A percentile compares a stretch with the other conserved stretches of the same genome.
phyloP scores from a whole-genome alignment of 805 yeast species.

The Komagataella pseudopastoris region DNA sequence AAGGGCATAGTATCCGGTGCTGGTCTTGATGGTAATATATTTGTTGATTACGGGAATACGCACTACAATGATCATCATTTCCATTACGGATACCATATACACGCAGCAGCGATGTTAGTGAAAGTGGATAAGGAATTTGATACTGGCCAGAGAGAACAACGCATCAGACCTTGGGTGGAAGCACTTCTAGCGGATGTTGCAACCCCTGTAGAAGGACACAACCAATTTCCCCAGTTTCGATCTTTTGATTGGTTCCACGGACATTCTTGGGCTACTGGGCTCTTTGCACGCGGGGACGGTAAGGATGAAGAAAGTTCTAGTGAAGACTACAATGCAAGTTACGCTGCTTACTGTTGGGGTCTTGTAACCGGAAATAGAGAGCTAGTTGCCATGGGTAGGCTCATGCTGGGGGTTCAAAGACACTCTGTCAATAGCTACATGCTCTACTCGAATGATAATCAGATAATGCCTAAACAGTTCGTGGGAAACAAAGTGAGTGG shows the following conservation, averaged over 20 bases:
- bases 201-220: slow-evolving; percentile 36
- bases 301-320: slow-evolving; percentile 61
- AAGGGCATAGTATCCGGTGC: slow-evolving; percentile 64
- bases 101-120: slow-evolving; percentile 53
- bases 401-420: slow-evolving; percentile 44
- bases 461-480: slow-evolving; percentile 35
- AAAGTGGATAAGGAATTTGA: slow-evolving; percentile 32
- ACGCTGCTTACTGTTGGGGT: slow-evolving; percentile 50
- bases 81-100: slow-evolving; percentile 64
- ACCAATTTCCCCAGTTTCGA: slow-evolving; percentile 45
- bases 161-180: slow-evolving; percentile 24
- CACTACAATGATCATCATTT: slow-evolving; percentile 67
- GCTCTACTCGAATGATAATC: slow-evolving; percentile 34
- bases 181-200: slow-evolving; percentile 48
- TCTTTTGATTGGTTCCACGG: slow-evolving; percentile 64
- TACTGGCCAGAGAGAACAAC: background rate
- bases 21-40: slow-evolving; percentile 28
- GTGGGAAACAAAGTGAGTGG: slow-evolving; percentile 55
- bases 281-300: slow-evolving; percentile 57
- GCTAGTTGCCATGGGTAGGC: slow-evolving; percentile 38
- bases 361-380: slow-evolving; percentile 33
- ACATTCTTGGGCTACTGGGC: slow-evolving; percentile 65
- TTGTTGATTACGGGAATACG: slow-evolving; percentile 62
- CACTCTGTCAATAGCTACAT: slow-evolving; percentile 36
- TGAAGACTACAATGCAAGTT: slow-evolving; percentile 55